Conservation (phyloP, 768 basidiomycete species). For the Erythrobasidium yunnanense region DNA sequence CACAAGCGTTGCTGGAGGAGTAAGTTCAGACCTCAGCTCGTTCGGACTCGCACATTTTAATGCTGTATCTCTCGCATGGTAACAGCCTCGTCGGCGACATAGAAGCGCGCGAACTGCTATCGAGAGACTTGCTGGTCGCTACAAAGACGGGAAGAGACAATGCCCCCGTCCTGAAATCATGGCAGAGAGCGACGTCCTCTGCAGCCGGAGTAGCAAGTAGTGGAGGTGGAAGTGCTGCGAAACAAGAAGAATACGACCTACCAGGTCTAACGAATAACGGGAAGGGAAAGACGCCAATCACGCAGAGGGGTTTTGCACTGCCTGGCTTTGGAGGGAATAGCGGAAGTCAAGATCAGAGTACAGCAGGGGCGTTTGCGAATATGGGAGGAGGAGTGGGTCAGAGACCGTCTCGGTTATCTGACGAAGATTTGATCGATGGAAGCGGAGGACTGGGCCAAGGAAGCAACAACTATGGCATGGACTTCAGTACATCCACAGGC, state of each 20-base stretch:
- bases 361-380: conserved; percentile 2
- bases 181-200: conserved; percentile 5
- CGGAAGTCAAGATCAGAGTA: background rate
- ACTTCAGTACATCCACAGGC: no score
- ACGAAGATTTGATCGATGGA: conserved; percentile 14
- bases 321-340: background rate
- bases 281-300: conserved; percentile 4
- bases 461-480: conserved; percentile 1
- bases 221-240: no score
- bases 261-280: background rate
- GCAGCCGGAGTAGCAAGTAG: no score
- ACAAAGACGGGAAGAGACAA: conserved; percentile 11
- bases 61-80: no score
- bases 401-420: conserved; percentile 14
- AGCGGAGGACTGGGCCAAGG: conserved; percentile 2
- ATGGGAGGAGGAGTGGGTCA: background rate
- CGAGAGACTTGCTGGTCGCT: conserved; percentile 58
- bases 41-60: no score
- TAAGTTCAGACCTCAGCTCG: conserved; percentile 22
- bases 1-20: conserved; percentile 42
- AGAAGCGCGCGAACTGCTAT: conserved; percentile 50
- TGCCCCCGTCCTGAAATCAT: conserved; percentile 22
- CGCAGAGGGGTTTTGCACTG: conserved; percentile 12
- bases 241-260: conserved; percentile 4
- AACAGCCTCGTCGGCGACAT: conserved; percentile 30